Conservation (phyloP, 805 yeast species). For the Clavispora carvajalis region DNA sequence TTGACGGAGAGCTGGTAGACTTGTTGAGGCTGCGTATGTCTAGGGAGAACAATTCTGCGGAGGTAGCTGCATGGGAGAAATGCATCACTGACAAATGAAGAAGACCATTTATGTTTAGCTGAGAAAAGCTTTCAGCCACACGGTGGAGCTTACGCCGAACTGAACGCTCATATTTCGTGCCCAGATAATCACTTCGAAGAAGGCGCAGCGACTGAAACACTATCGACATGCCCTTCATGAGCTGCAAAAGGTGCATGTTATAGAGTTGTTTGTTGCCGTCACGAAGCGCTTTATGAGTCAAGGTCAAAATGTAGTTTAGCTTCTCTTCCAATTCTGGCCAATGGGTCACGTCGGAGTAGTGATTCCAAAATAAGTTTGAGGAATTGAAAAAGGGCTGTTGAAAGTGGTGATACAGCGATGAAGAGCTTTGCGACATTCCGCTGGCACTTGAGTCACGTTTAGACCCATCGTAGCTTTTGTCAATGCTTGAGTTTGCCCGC, state of each 20-base stretch:
- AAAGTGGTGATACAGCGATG: conserved; percentile 37
- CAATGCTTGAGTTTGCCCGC: conserved; percentile 8
- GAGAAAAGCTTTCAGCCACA: conserved; percentile 52
- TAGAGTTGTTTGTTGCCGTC: conserved; percentile 49
- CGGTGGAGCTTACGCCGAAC: conserved; percentile 48
- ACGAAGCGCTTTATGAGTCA: conserved; percentile 46
- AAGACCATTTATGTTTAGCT: conserved; percentile 59
- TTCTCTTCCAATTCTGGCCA: conserved; percentile 56
- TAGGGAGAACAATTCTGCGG: conserved; percentile 25
- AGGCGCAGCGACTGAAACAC: conserved; percentile 54
- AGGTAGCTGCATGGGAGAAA: conserved; percentile 18
- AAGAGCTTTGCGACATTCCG: conserved; percentile 23
- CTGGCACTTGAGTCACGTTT: conserved; percentile 38
- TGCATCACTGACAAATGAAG: conserved; percentile 48
- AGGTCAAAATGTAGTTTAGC: conserved; percentile 43
- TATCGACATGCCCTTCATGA: conserved; percentile 48
- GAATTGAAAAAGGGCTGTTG: conserved; percentile 36
- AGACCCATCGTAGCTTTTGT: conserved; percentile 23
- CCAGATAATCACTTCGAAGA: conserved; percentile 45
- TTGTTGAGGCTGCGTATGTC: conserved; percentile 26
- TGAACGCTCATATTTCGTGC: conserved; percentile 41
- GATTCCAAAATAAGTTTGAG: conserved; percentile 48
- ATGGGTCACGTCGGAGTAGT: conserved; percentile 51
- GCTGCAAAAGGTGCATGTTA: conserved; percentile 46
- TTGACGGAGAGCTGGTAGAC: conserved; percentile 7